Evolutionary conservation across 2,329 filamentous ascomycete genomes (phyloP), one percentile per base, ranked within the genome.

Genomic region (Metarhizium brunneum): DNA sequence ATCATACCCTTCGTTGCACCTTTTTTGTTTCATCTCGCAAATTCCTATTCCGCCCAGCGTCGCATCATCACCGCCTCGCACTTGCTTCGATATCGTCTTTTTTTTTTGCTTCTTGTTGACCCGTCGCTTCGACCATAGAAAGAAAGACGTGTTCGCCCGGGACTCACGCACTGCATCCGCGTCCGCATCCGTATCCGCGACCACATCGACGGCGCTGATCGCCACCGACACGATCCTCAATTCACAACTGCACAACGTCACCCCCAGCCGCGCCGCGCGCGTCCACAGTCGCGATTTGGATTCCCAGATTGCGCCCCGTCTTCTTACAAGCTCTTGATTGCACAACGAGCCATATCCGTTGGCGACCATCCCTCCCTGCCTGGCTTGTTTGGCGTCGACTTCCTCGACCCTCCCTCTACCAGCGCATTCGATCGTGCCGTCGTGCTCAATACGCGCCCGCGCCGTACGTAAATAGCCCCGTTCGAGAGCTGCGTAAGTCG

Each of bases 341-440:
- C 45, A 8, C 32, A 30, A 14, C 45, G 25, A 48, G 30, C 25
- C 20, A 29, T 6, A 30, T 14, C 10, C 14, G 7, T 40, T 40
- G 6, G 1, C 32, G 32, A 35, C 32, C 32, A 35, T 20, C 18
- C 18, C 43, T 14, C n/a, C 43, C 18, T 6, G 3, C 6, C 18
- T 11, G 11, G 18, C 8, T n/a, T 25, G n/a, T 16, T 13, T n/a
- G 43, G 6, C 18, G n/a, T 47, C 40, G 40, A 16, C 14, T 42
- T 18, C 4, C 11, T 42, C 14, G 13, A 6, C 18, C 35, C 47
- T 50, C 25, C 8, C 48, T 35, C 7, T 7, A 38, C 40, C 54
- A 38, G 54, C 54, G 54, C 54, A 55, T 56, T 52, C 50, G 16
- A 52, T 53, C 35, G 50, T 43, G 47, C 32, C 43, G 54, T n/a